A percentile compares a stretch with the other conserved stretches of the same genome.
Conservation (phyloP, 139 green algal genomes). For the Tetradesmus obliquus region DNA sequence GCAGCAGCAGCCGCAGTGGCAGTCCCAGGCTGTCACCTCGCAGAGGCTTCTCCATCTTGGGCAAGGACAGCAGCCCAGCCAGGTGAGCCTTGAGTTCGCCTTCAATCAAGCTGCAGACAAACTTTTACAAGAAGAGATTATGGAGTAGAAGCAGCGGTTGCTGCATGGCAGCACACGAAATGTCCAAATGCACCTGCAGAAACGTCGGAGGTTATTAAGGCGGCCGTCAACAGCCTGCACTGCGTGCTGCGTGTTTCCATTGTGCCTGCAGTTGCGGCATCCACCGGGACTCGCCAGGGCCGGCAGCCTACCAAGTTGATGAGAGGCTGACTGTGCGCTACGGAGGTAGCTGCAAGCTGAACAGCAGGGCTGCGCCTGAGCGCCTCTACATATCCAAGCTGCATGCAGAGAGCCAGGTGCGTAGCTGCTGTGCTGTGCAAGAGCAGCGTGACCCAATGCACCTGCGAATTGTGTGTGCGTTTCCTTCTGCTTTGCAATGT, state of each 20-base stretch:
- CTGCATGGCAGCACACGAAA: too few species aligned
- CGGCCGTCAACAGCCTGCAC: too few species aligned
- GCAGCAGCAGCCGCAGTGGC: neutral
- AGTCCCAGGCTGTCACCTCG: neutral
- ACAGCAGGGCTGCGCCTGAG: neutral
- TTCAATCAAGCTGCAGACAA: neutral
- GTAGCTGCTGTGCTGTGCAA: neutral
- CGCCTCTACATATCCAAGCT: neutral
- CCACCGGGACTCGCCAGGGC: neutral
- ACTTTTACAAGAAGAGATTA: too few species aligned
- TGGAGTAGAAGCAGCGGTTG: too few species aligned
- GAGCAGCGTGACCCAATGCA: too few species aligned
- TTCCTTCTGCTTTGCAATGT: too few species aligned
- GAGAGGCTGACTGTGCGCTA: neutral
- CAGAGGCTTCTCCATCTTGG: neutral
- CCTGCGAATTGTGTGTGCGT: too few species aligned
- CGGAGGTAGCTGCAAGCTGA: neutral
- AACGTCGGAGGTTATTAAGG: too few species aligned
- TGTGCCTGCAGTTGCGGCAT: neutral
- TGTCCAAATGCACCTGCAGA: too few species aligned
- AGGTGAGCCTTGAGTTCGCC: neutral
- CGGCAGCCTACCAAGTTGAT: neutral
- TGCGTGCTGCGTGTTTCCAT: neutral
- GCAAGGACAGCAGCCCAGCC: neutral
- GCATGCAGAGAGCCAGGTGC: neutral